Base-by-base conservation (phyloP, 2,329 filamentous ascomycete species). In the Beauveria rudraprayagi region DNA sequence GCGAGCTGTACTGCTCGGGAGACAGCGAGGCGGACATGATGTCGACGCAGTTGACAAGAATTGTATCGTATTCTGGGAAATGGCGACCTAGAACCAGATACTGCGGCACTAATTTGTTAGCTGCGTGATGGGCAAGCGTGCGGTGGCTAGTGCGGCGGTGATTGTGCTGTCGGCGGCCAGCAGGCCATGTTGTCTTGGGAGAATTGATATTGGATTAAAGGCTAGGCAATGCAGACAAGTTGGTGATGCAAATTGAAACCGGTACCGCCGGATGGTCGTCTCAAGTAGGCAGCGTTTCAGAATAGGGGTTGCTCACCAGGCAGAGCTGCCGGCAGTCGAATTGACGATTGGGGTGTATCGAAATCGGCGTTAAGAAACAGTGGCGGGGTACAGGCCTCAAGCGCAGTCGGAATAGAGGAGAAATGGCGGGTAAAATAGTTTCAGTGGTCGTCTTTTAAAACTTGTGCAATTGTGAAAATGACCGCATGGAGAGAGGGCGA, bases 11-110 rank as follows among this genome's bases (percentile, higher is more conserved):
- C 51, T 72, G 71, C 47, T 73, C 71, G 28, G 78, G 77, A 53
- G 80, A 80, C 51, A 77, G 64, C 9, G 80, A 79, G n/a, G 79
- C 44, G 17, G 60, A 40, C 60, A 61, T 57, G 26, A 30, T 19
- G 53, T 22, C 50, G 22, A 26, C 9, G 30, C 5, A 10, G 17
- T 40, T 24, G 17, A 22, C 30, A 44, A n/a, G 11, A 48, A 30
- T 55, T n/a, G 43, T 46, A 41, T 54, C 30, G 43, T 34, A 43
- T 37, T 24, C 16, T 16, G 16, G 34, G 47, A 37, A 43, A 34
- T 24, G 19, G 28, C 11, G 41, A n/a, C 51, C 50, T 6, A 28
- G 44, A 43, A 37, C 41, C 30, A 43, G 34, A 56, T 34, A 16
- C 52, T 56, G 52, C 24, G 28, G 28, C 19, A 19, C 26, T 34